phyloP scores from a whole-genome alignment of 805 yeast genomes.

The Jamesozyma jinghongensis region DNA sequence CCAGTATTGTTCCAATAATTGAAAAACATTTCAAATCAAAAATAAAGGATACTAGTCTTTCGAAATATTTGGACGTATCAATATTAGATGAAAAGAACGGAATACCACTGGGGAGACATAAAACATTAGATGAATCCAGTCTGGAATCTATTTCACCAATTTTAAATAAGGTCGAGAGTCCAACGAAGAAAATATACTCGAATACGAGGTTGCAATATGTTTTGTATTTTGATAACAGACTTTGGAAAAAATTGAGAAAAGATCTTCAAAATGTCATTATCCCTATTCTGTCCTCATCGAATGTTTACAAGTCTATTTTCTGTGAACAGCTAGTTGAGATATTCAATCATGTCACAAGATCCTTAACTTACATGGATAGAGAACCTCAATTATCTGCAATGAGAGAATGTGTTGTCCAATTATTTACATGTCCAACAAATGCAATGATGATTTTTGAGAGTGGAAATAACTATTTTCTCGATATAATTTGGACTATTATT shows the following conservation, averaged over 20 bases:
- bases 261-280: constrained; percentile 40
- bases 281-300: constrained; percentile 47
- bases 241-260: constrained; percentile 43
- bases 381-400: constrained; percentile 81
- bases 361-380: constrained; percentile 56
- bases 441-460: constrained; percentile 41
- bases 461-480: constrained; percentile 31
- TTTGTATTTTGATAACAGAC: constrained; percentile 50
- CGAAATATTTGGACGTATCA: constrained; percentile 23
- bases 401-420: constrained; percentile 67
- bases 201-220: constrained; percentile 50
- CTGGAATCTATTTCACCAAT: constrained; percentile 26
- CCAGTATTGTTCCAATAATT: constrained; percentile 21
- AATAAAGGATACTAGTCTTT: constrained; percentile 12
- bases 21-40: constrained; percentile 18
- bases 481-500: constrained; percentile 40
- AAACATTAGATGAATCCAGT: constrained; percentile 14
- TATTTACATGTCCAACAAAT: constrained; percentile 83
- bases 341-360: constrained; percentile 41
- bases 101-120: constrained; percentile 31
- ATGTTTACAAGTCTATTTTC: constrained; percentile 38
- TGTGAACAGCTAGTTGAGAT: constrained; percentile 46
- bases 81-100: constrained; percentile 29
- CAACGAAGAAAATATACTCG: constrained; percentile 12
- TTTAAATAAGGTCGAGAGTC: constrained; percentile 11